Conservation (phyloP, 2,329 filamentous ascomycete genomes). For the Stemphylium beticola region DNA sequence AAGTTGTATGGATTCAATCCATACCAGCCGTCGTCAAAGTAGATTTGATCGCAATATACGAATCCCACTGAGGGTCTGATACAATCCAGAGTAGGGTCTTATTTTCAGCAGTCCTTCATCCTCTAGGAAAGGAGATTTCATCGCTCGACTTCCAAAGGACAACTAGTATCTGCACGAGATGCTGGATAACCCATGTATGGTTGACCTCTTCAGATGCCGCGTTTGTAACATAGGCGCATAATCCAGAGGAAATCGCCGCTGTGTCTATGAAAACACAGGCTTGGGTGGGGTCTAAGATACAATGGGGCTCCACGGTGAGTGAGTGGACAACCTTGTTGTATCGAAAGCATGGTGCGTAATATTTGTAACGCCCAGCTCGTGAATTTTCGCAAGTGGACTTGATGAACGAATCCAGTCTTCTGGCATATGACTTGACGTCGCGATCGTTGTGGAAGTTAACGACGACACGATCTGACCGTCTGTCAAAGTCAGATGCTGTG, state of each 20-base stretch:
- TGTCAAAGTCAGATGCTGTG: neutral
- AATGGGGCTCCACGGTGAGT: neutral
- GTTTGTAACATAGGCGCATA: neutral
- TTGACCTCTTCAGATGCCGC: neutral
- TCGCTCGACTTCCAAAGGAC: neutral
- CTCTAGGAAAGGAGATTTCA: neutral
- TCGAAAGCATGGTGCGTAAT: neutral
- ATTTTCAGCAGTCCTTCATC: accelerated
- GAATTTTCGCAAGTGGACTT: neutral
- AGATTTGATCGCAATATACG: neutral
- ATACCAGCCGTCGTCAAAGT: neutral
- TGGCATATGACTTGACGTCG: neutral
- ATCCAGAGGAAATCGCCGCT: neutral
- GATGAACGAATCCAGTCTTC: neutral
- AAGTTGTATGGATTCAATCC: neutral
- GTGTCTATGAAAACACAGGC: neutral
- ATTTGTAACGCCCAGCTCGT: neutral
- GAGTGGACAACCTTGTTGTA: neutral
- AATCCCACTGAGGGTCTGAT: neutral
- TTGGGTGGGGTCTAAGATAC: neutral
- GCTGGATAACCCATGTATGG: neutral
- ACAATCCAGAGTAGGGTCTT: neutral
- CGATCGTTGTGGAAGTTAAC: neutral
- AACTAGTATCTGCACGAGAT: neutral
- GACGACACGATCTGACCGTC: neutral